Conservation (phyloP, 129 eudicot genomes). For the Arctium lappa region DNA sequence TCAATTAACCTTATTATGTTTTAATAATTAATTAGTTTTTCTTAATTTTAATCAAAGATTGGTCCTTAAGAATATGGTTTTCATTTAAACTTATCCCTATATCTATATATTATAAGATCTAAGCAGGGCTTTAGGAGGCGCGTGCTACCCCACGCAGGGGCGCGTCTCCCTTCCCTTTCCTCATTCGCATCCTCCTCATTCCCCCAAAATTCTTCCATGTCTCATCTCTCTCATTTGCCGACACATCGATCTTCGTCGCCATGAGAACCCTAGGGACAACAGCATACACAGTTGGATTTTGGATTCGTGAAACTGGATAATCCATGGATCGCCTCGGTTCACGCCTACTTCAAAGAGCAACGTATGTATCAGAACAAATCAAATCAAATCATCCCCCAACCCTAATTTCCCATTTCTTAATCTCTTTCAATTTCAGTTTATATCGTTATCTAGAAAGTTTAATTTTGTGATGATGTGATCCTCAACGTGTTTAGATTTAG, state of each 20-base stretch:
- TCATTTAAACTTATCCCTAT: too few relatives aligned
- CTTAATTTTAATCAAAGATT: too few relatives aligned
- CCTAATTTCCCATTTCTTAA: conserved; percentile 3
- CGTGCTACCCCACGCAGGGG: too few relatives aligned
- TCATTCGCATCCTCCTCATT: too few relatives aligned
- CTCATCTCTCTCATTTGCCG: too few relatives aligned
- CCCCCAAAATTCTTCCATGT: too few relatives aligned
- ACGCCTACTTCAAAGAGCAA: conserved; percentile 54
- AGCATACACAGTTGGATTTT: conserved; percentile 56
- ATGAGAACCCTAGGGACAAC: conserved; percentile 85
- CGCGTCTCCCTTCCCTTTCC: too few relatives aligned
- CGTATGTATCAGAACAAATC: conserved; percentile 20
- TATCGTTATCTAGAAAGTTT: neutral
- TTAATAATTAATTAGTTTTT: too few relatives aligned
- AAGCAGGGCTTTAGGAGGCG: too few relatives aligned
- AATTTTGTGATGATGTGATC: neutral
- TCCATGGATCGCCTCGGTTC: conserved; percentile 86
- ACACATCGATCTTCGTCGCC: neutral
- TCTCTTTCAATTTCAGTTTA: conserved; percentile 7
- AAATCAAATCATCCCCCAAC: neutral
- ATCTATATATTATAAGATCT: too few relatives aligned
- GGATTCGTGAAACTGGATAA: conserved; percentile 80
- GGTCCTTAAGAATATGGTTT: too few relatives aligned
- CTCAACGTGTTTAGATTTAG: neutral
- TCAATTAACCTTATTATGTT: too few relatives aligned